Conservation (phyloP, 331 rosid genomes). For the Quercus lobata region DNA sequence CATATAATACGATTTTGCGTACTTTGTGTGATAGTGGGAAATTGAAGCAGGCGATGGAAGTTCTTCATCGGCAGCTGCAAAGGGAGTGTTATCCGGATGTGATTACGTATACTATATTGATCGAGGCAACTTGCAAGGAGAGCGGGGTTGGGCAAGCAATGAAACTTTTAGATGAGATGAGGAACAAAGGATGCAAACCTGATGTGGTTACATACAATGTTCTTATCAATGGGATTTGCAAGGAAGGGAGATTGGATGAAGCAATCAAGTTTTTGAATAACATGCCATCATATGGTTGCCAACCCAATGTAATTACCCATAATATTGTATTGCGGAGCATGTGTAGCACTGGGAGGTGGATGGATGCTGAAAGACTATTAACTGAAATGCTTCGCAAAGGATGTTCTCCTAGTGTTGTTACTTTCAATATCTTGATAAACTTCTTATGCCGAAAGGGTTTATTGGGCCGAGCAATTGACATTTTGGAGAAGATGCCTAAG, state of each 20-base stretch:
- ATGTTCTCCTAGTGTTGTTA: constrained; percentile 84
- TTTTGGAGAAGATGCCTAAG: constrained; percentile 81
- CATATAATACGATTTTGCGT: constrained; percentile 74
- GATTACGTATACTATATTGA: constrained; percentile 74
- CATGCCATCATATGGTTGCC: constrained; percentile 63
- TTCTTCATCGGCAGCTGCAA: constrained; percentile 62
- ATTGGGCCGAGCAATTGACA: constrained; percentile 72
- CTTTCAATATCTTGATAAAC: constrained; percentile 87
- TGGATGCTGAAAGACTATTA: constrained; percentile 75
- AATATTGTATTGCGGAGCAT: constrained; percentile 76
- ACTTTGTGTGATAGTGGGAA: constrained; percentile 70
- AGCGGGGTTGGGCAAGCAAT: constrained; percentile 75
- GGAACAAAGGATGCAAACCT: constrained; percentile 71
- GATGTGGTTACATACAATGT: constrained; percentile 85
- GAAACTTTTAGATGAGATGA: constrained; percentile 84
- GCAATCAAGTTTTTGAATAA: constrained; percentile 58
- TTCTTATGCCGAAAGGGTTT: constrained; percentile 77
- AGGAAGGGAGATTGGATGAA: constrained; percentile 76
- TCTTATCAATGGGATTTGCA: constrained; percentile 80
- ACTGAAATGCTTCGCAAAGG: constrained; percentile 76
- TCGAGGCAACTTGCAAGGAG: constrained; percentile 83
- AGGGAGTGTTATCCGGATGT: constrained; percentile 85
- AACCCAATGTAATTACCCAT: constrained; percentile 73
- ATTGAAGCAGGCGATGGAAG: constrained; percentile 79
- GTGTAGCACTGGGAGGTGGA: constrained; percentile 87